Evolutionary conservation across 2,329 filamentous ascomycete genomes (phyloP), one percentile per base, ranked within the genome.

Genomic region (Botryosphaeria dothidea): DNA sequence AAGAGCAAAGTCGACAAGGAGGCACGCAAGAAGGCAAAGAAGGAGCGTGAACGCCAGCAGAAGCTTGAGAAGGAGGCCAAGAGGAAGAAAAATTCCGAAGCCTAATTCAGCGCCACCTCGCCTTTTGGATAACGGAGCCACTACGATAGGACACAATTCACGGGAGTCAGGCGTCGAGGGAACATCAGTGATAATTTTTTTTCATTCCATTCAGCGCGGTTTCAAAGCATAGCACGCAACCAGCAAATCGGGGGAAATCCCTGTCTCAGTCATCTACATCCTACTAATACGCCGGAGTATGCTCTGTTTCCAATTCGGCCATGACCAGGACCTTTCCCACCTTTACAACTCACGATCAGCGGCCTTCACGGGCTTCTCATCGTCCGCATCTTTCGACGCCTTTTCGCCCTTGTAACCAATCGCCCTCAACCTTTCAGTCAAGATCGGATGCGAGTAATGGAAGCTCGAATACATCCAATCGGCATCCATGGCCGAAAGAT

Each of bases 381-480:
- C 82, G 68, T 86, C 85, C 71, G 83, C 79, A 31, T 75, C 73
- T 79, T 86, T 84, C 66, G 74, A 73, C 21, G 83, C 77, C 70
- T 83, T 82, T 66, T 85, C 83, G 67, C 92, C 88, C 74, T 89
- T 88, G 93, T 94, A 99, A 69, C 92, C 90, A 67, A 99, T 85
- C 1, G 94, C 95, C 78, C 91, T 92, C 72, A 99, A 84, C 73
- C 95, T 88, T 85, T 99, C 96, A 1, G 93, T 91, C 70, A 99
- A 83, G 70, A 98, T 97, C 0, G 95, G 95, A 80, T 99, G 95
- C 25, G 94, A 97, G 85, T 96, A 97, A 82, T 99, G 93, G 84
- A 98, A 99, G 80, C 90, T 96, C 62, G 95, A 95, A 79, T 96
- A 99, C 86, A 97, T 88, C 91, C 92, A 96, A 80, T 99, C 96